Evolutionary conservation across 768 basidiomycete species (phyloP).

Genomic region (Rhodotorula graminis): DNA sequence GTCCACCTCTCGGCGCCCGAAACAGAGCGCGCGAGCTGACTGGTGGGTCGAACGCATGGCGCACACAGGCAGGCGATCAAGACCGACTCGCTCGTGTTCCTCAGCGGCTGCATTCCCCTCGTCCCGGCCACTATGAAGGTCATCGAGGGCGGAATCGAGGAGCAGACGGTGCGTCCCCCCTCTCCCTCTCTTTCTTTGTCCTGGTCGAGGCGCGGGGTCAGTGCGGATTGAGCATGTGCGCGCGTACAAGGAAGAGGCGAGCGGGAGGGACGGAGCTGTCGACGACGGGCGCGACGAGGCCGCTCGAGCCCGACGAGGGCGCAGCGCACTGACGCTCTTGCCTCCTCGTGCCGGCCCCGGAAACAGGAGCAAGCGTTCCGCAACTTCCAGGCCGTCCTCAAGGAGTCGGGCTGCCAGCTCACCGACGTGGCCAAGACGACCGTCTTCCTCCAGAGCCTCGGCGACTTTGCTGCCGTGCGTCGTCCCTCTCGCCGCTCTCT

Average conservation of each 20-base stretch:
- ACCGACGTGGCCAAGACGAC: conserved; percentile 87
- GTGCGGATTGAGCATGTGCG: too few species aligned
- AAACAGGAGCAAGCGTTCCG: conserved; percentile 65
- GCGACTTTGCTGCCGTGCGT: conserved; percentile 62
- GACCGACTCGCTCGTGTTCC: conserved; percentile 57
- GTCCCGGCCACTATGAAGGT: conserved; percentile 67
- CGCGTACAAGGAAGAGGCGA: too few species aligned
- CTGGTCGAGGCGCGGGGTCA: too few species aligned
- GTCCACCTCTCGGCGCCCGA: neutral
- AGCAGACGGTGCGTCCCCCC: conserved; percentile 56
- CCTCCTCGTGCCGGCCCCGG: too few species aligned
- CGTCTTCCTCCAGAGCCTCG: conserved; percentile 54
- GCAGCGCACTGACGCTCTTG: too few species aligned
- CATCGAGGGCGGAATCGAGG: conserved; percentile 68
- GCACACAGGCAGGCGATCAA: conserved; percentile 34
- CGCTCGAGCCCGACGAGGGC: too few species aligned
- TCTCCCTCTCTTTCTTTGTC: too few species aligned
- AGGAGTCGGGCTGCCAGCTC: conserved; percentile 71
- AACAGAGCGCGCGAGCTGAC: neutral
- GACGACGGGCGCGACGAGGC: too few species aligned
- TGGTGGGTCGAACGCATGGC: too few species aligned
- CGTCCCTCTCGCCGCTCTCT: neutral
- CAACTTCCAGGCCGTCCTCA: conserved; percentile 77
- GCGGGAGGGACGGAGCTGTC: too few species aligned
- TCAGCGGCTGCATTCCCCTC: conserved; percentile 82